Conservation (phyloP, 2,329 filamentous ascomycete genomes). For the Purpureocillium takamizusanense region DNA sequence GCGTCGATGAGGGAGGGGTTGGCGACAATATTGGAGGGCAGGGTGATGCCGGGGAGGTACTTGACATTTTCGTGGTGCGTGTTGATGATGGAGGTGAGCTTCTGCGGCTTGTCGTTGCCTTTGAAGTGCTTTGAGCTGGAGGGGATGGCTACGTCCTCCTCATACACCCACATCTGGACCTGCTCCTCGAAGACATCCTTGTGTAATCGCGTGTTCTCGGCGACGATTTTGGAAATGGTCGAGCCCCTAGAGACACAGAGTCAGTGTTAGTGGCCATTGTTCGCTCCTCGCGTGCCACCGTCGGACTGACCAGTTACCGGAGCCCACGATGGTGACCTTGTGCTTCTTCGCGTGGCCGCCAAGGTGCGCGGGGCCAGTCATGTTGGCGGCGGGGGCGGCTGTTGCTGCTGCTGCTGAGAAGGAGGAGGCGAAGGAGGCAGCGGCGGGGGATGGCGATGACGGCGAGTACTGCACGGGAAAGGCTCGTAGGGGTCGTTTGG, state of each 20-base stretch:
- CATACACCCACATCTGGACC: slow-evolving; percentile 98
- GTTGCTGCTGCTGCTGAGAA: slow-evolving; percentile 8
- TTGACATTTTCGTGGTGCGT: slow-evolving; percentile 91
- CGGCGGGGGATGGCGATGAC: neutral
- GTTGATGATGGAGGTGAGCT: slow-evolving; percentile 90
- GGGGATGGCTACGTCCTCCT: slow-evolving; percentile 75
- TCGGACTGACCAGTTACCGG: slow-evolving; percentile 75
- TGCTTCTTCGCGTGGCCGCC: slow-evolving; percentile 61
- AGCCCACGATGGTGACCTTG: slow-evolving; percentile 90
- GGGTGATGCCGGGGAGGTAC: slow-evolving; percentile 81
- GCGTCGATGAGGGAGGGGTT: slow-evolving; percentile 74
- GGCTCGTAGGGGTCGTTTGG: neutral
- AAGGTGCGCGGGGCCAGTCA: slow-evolving; percentile 23
- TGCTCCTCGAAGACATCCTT: slow-evolving; percentile 74
- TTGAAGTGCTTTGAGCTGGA: slow-evolving; percentile 67
- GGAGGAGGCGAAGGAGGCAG: slow-evolving; percentile 8
- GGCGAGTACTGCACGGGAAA: slow-evolving; percentile 1
- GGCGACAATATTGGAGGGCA: slow-evolving; percentile 76
- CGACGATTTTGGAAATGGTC: slow-evolving; percentile 93
- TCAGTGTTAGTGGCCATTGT: neutral
- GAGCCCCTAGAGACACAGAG: slow-evolving; percentile 58
- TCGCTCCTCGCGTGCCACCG: neutral
- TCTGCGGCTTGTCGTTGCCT: slow-evolving; percentile 61
- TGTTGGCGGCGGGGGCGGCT: slow-evolving; percentile 13
- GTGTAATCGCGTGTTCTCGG: slow-evolving; percentile 78